phyloP scores from a whole-genome alignment of 306 rosid species.

The Aeschynomene evenia region DNA sequence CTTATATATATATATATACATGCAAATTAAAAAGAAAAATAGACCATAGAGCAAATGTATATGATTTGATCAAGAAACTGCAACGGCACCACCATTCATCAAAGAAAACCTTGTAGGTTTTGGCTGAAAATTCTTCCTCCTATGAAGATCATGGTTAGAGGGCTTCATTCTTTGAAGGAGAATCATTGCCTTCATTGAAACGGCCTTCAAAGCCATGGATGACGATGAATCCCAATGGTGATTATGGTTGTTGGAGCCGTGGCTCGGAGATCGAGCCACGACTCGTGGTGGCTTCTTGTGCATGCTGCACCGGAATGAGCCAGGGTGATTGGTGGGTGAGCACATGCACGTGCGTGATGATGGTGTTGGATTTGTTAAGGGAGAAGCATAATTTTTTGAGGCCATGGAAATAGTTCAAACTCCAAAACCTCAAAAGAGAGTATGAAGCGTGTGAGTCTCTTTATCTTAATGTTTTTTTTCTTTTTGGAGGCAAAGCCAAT shows the following conservation, averaged over 20 bases:
- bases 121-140: conserved; percentile 54
- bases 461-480: background rate
- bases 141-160: conserved; percentile 44
- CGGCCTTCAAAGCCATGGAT: conserved; percentile 3
- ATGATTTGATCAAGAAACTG: conserved; percentile 33
- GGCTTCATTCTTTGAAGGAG: conserved; percentile 50
- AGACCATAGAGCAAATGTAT: background rate
- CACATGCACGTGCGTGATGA: conserved; percentile 53
- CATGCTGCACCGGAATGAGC: conserved; percentile 65
- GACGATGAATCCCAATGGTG: conserved; percentile 1
- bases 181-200: conserved; percentile 43
- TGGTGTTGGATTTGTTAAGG: background rate
- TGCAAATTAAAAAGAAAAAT: background rate
- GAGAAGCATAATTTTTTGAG: conserved; percentile 17
- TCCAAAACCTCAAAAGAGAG: background rate
- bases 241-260: background rate
- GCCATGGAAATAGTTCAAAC: conserved; percentile 35
- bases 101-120: conserved; percentile 50
- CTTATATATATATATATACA: background rate
- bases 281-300: conserved; percentile 43
- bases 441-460: background rate
- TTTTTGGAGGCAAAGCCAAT: background rate
- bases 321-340: conserved; percentile 62
- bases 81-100: conserved; percentile 32
- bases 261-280: background rate